Evolutionary conservation across 1,284 basidiomycete species (phyloP).

Genomic region (Stygiomarasmius scandens): DNA sequence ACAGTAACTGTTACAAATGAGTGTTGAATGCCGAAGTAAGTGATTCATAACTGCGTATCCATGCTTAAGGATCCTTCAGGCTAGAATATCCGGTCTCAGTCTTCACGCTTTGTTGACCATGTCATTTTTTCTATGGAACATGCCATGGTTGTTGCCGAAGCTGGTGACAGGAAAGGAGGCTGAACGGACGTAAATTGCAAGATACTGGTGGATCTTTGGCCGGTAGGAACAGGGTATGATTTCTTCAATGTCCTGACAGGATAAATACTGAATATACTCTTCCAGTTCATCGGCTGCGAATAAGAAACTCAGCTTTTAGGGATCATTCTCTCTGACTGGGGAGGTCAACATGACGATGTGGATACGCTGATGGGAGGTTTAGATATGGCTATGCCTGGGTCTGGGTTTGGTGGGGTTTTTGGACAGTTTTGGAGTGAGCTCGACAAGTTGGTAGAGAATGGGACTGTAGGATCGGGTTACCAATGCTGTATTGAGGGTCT

Average conservation of each 20-base stretch:
- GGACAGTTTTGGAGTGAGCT: conserved; percentile 13
- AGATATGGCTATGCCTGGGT: conserved; percentile 19
- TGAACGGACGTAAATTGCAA: too few species aligned
- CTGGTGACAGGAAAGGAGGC: too few species aligned
- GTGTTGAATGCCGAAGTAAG: too few species aligned
- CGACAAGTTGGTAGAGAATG: conserved; percentile 14
- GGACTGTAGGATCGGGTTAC: conserved; percentile 17
- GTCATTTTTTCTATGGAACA: too few species aligned
- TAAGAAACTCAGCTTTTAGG: conserved; percentile 32
- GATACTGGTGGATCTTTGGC: neutral
- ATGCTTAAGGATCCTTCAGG: too few species aligned
- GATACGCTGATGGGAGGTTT: conserved; percentile 13
- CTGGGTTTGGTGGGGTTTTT: conserved; percentile 8
- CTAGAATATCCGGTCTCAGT: too few species aligned
- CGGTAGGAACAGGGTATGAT: neutral
- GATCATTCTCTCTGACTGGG: conserved; percentile 20
- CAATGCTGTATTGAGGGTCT: conserved; percentile 15
- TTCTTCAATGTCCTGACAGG: neutral
- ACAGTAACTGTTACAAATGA: too few species aligned
- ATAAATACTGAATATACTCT: neutral
- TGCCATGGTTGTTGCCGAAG: too few species aligned
- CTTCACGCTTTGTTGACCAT: too few species aligned
- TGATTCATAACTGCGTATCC: too few species aligned
- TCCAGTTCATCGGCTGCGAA: conserved; percentile 8
- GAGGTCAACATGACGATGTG: conserved; percentile 15